These are phyloP conservation scores for Bromus sterilis DNA, from an alignment of 176 grass and related monocot genomes.

Conservation along the genomic window DNA sequence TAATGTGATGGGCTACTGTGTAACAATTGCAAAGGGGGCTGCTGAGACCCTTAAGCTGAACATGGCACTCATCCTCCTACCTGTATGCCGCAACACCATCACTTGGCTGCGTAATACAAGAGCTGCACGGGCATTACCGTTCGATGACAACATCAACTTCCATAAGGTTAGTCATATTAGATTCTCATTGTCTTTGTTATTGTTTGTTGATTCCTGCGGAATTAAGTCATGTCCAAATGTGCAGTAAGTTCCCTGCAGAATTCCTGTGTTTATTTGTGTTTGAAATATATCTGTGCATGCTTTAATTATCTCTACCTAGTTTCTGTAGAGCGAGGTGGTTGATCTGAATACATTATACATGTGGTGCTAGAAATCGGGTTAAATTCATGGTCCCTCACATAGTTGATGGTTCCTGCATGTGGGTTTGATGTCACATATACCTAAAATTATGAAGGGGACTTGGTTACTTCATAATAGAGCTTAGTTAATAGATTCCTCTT, in stretches of 20 bases:
- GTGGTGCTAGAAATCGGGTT: background rate
- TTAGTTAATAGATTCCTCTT: background rate
- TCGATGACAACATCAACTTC: constrained; percentile 94
- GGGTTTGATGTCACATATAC: background rate
- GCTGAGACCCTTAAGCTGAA: constrained; percentile 98
- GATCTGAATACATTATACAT: background rate
- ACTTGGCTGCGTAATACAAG: constrained; percentile 88
- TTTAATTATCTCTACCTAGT: background rate
- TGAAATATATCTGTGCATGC: background rate
- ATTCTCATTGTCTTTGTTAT: background rate
- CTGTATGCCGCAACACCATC: constrained; percentile 93
- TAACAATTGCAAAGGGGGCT: constrained; percentile 78
- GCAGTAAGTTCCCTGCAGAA: background rate
- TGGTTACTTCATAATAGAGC: background rate
- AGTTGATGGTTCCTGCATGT: background rate
- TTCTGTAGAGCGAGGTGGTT: background rate
- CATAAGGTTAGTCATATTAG: constrained; percentile 70
- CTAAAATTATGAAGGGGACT: background rate
- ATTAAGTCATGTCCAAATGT: background rate
- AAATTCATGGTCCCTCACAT: background rate
- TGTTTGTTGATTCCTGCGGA: background rate
- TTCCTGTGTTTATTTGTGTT: background rate
- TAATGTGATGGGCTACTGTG: constrained; percentile 86
- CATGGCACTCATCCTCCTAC: constrained; percentile 90
- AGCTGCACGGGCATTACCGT: constrained; percentile 67